These are phyloP conservation scores for Scytalidium lignicola DNA, from an alignment of 2,329 filamentous ascomycete species.

Conservation along the genomic window DNA sequence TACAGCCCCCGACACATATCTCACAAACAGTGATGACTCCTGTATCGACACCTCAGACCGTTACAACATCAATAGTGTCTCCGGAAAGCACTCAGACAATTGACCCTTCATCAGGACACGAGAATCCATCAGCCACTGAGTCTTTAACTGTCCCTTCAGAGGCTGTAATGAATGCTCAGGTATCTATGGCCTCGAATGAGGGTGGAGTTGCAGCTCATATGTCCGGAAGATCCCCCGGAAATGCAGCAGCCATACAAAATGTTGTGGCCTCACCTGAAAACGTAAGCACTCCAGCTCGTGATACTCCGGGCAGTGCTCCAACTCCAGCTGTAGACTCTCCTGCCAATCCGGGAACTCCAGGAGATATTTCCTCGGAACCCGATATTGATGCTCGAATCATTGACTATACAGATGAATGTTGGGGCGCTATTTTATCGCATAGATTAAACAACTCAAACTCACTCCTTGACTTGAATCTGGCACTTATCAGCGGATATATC, in stretches of 20 bases:
- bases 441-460: slow-evolving; percentile 56
- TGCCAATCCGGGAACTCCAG: slow-evolving; percentile 25
- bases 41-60: slow-evolving; percentile 58
- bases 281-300: background rate
- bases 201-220: background rate
- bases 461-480: slow-evolving; percentile 48
- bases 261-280: background rate
- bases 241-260: background rate
- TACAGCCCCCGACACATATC: slow-evolving; percentile 37
- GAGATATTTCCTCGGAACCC: slow-evolving; percentile 41
- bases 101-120: slow-evolving; percentile 4
- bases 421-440: slow-evolving; percentile 67
- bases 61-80: slow-evolving; percentile 47
- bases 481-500: slow-evolving; percentile 60
- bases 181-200: background rate
- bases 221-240: background rate
- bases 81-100: slow-evolving; percentile 44
- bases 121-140: slow-evolving; percentile 15
- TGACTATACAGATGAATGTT: slow-evolving; percentile 70
- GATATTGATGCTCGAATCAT: slow-evolving; percentile 65
- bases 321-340: slow-evolving; percentile 20
- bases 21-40: slow-evolving; percentile 49
- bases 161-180: background rate
- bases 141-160: slow-evolving; percentile 1
- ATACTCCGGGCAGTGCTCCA: slow-evolving; percentile 31